Percentiles rank a stretch among this genome's conserved stretches.
phyloP scores from a whole-genome alignment of 805 yeast genomes.

The Candida golubevii region DNA sequence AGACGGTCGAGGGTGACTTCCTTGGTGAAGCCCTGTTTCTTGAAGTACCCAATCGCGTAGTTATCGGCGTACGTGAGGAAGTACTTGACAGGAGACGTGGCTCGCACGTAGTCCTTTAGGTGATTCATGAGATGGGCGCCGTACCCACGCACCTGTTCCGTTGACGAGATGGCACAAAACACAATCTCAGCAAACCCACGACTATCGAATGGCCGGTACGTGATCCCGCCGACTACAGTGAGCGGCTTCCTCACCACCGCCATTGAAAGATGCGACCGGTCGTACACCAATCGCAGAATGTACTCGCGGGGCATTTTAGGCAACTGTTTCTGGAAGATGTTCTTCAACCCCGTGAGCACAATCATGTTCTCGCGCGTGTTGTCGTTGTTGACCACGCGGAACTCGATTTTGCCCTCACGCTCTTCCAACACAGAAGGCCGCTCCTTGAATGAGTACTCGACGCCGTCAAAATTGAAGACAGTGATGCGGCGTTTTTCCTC shows the following conservation, averaged over 20 bases:
- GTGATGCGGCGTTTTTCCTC: constrained; percentile 40
- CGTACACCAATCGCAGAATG: constrained; percentile 90
- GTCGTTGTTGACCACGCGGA: constrained; percentile 94
- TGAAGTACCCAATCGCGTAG: constrained; percentile 97
- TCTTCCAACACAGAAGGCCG: constrained; percentile 94
- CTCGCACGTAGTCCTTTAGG: constrained; percentile 88
- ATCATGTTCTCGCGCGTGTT: constrained; percentile 81
- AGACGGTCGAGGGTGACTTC: constrained; percentile 82
- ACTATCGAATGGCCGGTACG: constrained; percentile 88
- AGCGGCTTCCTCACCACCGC: constrained; percentile 93
- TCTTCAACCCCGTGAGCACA: constrained; percentile 90
- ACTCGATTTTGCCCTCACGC: constrained; percentile 87
- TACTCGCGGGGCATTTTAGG: constrained; percentile 99
- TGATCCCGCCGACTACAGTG: constrained; percentile 96
- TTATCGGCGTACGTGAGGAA: constrained; percentile 96
- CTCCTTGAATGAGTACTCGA: constrained; percentile 77
- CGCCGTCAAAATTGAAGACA: constrained; percentile 69
- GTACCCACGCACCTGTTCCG: constrained; percentile 97
- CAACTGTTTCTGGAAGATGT: constrained; percentile 92
- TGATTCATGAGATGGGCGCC: constrained; percentile 99
- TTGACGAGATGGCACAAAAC: constrained; percentile 94
- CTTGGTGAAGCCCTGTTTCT: constrained; percentile 96
- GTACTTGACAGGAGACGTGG: constrained; percentile 79
- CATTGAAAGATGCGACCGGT: constrained; percentile 88
- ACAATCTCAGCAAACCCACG: constrained; percentile 96